Evolutionary conservation across 1,284 basidiomycete genomes (phyloP).

Genomic region (Tilletia indica): DNA sequence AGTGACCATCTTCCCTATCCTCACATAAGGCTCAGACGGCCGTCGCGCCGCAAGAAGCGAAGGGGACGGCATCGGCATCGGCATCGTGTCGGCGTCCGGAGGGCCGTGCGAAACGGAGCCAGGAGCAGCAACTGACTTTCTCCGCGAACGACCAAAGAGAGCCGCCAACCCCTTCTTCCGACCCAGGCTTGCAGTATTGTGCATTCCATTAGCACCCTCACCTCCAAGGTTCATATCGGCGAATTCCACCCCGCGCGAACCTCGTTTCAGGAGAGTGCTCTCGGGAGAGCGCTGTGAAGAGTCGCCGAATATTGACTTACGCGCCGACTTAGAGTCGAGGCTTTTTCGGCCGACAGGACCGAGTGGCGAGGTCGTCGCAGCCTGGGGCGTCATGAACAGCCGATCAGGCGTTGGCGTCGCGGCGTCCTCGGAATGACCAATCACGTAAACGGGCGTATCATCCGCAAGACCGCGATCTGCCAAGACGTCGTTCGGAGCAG

Average conservation of each 20-base stretch:
- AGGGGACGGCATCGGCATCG: neutral
- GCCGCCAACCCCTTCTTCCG: neutral
- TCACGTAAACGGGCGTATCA: no score
- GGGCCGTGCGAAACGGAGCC: neutral
- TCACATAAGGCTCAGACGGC: neutral
- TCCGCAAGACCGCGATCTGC: no score
- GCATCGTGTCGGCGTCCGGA: neutral
- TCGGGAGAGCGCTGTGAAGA: neutral
- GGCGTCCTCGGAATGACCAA: no score
- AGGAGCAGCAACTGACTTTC: conserved; percentile 2
- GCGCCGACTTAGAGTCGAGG: neutral
- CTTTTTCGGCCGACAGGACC: neutral
- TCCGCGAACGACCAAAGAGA: conserved; percentile 1
- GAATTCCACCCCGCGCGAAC: neutral
- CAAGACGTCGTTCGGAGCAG: no score
- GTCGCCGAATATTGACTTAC: neutral
- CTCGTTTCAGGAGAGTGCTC: neutral
- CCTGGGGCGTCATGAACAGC: no score
- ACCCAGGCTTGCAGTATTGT: conserved; percentile 1
- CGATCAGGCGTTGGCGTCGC: no score
- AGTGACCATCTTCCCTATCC: no score
- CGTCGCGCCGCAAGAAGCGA: neutral
- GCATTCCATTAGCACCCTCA: neutral
- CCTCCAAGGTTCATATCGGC: neutral
- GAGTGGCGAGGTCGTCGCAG: no score